These are phyloP conservation scores for Balamuthia mandrillaris DNA, from an alignment of 208 protist species.

Conservation along the genomic window DNA sequence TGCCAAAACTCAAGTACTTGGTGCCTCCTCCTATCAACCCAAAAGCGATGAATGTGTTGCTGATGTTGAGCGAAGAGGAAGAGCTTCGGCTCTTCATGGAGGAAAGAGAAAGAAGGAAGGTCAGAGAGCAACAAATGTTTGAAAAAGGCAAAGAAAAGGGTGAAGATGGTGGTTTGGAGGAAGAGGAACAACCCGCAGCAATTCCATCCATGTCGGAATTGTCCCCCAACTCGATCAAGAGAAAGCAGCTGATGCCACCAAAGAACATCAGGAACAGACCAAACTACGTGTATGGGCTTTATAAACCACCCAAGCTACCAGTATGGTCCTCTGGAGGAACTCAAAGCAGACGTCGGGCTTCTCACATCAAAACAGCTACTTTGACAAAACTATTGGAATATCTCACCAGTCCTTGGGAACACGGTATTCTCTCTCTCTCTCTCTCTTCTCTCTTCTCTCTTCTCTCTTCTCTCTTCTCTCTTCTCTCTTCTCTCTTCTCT, in stretches of 20 bases:
- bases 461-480: neutral
- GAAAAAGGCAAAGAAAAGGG: neutral
- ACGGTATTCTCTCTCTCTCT: neutral
- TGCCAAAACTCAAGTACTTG: conserved; percentile 11
- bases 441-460: neutral
- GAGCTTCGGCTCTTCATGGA: too few species aligned
- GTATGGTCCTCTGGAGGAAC: too few species aligned
- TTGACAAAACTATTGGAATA: neutral
- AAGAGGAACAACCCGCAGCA: neutral
- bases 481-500: neutral
- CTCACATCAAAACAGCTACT: neutral
- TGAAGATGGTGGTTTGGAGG: neutral
- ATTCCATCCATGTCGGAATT: neutral
- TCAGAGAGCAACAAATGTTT: too few species aligned
- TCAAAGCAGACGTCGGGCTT: too few species aligned
- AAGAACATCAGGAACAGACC: too few species aligned
- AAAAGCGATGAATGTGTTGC: too few species aligned
- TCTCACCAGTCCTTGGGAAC: neutral
- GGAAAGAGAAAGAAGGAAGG: too few species aligned
- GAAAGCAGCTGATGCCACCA: neutral
- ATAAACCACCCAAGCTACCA: too few species aligned
- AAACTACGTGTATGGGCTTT: too few species aligned
- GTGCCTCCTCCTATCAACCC: neutral
- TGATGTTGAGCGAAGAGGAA: too few species aligned
- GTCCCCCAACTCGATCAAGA: neutral